Base-by-base conservation (phyloP, 306 rosid genomes). In the Trichosanthes cucumerina region DNA sequence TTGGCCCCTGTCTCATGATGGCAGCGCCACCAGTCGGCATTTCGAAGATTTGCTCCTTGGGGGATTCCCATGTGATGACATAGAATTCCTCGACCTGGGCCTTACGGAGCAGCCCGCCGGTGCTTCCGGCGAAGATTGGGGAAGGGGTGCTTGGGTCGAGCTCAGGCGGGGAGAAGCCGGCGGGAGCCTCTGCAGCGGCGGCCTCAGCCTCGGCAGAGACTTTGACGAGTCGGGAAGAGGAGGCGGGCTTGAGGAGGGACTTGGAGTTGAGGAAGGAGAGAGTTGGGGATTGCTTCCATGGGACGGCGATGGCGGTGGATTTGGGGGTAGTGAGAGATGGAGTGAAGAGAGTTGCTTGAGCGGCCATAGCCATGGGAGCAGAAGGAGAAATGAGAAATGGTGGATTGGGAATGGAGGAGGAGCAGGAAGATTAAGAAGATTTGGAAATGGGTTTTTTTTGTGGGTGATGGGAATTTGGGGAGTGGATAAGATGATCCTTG, bases 1-100 rank as follows among this genome's bases (percentile, higher is more conserved):
- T 96, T 0, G 98, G 93, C 5, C 99, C 99, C 57, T 92, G 77
- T 81, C 99, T 86, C 99, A 95, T 95, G 49, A 95, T 92, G 83
- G 99, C 99, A 3, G 99, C 97, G 26, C 99, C 99, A 0, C 99
- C 99, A 0, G 99, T 95, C 5, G 98, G 98, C 99, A 95, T 95
- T 87, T 95, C 99, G 72, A 95, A 95, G 64, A 95, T 90, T 80
- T 95, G 99, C 79, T 95, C 99, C 75, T 96, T 96, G 0, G 98
- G 92, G 0, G 97, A 91, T 0, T 91, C 96, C 99, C 98, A 96
- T 11, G 98, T 96, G 68, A 96, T 96, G 0, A 91, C 99, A 68
- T 96, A 92, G 84, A 96, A 96, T 80, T 96, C 99, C 79, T 96
- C 99, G 0, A 91, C 93, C 46, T 96, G 99, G 76, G 99, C 99